Evolutionary conservation across 208 protist genomes (phyloP).

Genomic region (Willaertia magna): DNA sequence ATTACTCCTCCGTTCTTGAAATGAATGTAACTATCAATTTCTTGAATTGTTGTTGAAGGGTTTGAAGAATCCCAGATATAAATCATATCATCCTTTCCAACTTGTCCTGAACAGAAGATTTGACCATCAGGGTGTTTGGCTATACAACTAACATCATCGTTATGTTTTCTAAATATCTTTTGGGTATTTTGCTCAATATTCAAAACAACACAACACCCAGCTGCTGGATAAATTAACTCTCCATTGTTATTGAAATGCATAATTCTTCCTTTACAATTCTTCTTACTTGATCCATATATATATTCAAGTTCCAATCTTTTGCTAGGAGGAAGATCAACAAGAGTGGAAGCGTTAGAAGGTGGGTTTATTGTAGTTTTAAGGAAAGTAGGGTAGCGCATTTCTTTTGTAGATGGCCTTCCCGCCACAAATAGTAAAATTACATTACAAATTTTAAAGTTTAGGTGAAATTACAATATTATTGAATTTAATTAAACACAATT

Average conservation of each 20-base stretch:
- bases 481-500: too few relatives aligned
- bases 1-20: not conserved
- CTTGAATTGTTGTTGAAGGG: not conserved
- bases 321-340: not conserved
- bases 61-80: not conserved
- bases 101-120: not conserved
- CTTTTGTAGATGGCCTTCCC: too few relatives aligned
- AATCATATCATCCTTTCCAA: not conserved
- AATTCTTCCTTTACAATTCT: not conserved
- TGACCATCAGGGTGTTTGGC: not conserved
- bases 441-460: too few relatives aligned
- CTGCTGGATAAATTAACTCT: not conserved
- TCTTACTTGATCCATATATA: not conserved
- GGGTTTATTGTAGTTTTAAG: not conserved
- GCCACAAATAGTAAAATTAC: too few relatives aligned
- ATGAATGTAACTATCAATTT: not conserved
- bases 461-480: too few relatives aligned
- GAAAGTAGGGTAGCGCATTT: not conserved
- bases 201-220: not conserved
- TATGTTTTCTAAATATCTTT: not conserved
- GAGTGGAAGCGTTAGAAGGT: not conserved
- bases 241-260: not conserved
- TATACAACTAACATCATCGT: not conserved
- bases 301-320: not conserved
- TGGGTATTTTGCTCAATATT: not conserved